Base-by-base conservation (phyloP, 768 basidiomycete genomes). In the Paxillus ammoniavirescens region DNA sequence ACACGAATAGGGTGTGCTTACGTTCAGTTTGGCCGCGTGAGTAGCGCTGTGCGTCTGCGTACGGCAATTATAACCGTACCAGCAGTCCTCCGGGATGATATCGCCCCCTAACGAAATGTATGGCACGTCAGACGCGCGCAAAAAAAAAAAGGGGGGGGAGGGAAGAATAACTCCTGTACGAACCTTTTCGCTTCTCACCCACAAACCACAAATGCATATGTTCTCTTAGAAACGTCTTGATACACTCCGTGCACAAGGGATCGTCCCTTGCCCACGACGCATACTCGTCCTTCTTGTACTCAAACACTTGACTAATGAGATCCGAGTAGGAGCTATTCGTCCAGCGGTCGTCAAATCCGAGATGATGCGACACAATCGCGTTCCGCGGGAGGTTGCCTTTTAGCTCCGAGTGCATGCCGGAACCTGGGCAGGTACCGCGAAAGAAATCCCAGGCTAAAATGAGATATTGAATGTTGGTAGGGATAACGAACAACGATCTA, bases 31-130 rank as follows among this genome's bases (percentile, higher is more conserved):
- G 10, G 15, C 12, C 10, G 69, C 67, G 53, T 71, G 70, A 43
- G 46, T 55, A 3, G 37, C 6, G 7, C 41, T 64, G 23, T 67
- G 60, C 8, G 49, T 64, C 42, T 72, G 71, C 2, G 63, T 67
- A 41, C 60, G 47, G 47, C 70, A 72, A 18, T 67, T 56, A 48
- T 68, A 72, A 14, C 71, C 70, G 53, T 71, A 70, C 68, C 65
- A 68, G 47, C 70, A 72, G 35, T 72, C 61, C 35, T 65, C 61
- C 4, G 41, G 47, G 26, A 46, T 62, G 54, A 46, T 15, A 17
- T 42, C 17, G 23, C 50, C 53, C 18, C 33, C 54, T 58, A 26
- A 12, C 12, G 15, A 10, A 5, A 14, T 26, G 15, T 17, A 41
- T n/a, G 42, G 21, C 17, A 43, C 13, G 14, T 35, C 12, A 40